phyloP scores from a whole-genome alignment of 2,329 filamentous ascomycete species.

The Phyllosticta capitalensis region DNA sequence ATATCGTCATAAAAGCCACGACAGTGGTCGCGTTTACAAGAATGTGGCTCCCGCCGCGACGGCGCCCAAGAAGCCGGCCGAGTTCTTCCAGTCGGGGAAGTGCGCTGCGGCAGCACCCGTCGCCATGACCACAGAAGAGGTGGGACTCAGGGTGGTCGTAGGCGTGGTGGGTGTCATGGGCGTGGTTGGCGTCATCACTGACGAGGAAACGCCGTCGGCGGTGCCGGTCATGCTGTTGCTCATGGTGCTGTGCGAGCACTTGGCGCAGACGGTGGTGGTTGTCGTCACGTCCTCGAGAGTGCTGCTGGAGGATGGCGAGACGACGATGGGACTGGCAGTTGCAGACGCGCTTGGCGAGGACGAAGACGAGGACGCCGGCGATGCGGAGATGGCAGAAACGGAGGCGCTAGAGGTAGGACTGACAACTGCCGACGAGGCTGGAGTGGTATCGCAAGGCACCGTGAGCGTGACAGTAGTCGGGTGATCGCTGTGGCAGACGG shows the following conservation, averaged over 20 bases:
- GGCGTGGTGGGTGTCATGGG: neutral
- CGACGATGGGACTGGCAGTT: neutral
- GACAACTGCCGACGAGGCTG: neutral
- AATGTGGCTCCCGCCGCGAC: neutral
- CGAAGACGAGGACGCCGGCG: neutral
- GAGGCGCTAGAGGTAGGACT: neutral
- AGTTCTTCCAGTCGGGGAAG: neutral
- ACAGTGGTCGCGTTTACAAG: neutral
- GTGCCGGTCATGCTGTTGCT: neutral
- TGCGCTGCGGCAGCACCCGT: neutral
- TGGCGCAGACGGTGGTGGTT: neutral
- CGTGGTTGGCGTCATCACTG: neutral
- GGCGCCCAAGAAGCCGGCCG: neutral
- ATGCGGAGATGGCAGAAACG: neutral
- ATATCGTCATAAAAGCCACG: neutral
- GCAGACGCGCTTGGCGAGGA: neutral
- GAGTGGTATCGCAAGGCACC: slow-evolving; percentile 11
- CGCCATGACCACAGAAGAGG: neutral
- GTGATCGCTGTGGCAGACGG: slow-evolving; percentile 4
- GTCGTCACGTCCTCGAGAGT: neutral
- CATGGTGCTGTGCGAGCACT: neutral
- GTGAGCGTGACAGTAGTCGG: slow-evolving; percentile 14
- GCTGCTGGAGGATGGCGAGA: neutral
- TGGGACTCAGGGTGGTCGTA: neutral
- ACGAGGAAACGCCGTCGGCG: neutral